Percentiles rank a stretch among this genome's conserved stretches.
phyloP scores from a whole-genome alignment of 306 rosid species.

The Lablab purpureus region DNA sequence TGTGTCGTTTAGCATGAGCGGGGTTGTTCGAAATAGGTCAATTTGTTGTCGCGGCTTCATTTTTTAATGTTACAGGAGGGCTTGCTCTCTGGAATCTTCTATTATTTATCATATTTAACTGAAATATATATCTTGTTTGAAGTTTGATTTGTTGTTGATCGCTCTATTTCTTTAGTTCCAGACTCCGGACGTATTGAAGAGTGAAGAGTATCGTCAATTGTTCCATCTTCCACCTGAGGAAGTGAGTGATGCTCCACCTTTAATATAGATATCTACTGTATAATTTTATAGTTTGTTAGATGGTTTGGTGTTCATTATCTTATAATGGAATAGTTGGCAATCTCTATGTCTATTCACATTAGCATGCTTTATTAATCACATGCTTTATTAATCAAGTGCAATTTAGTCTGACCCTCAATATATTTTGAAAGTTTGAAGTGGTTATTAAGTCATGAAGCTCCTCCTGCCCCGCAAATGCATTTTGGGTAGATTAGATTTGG shows the following conservation, averaged over 20 bases:
- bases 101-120: constrained; percentile 9
- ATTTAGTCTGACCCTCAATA: not conserved
- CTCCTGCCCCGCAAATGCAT: not conserved
- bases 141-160: not conserved
- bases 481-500: constrained; percentile 21
- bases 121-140: constrained; percentile 21
- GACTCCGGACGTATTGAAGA: constrained; percentile 64
- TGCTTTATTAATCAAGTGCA: too few species aligned
- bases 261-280: constrained; percentile 10
- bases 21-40: constrained; percentile 2
- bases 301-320: constrained; percentile 20
- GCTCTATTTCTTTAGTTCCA: constrained; percentile 33
- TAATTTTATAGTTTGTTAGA: constrained; percentile 1
- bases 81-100: not conserved
- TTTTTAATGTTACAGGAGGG: constrained; percentile 3
- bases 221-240: constrained; percentile 91
- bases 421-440: too few species aligned
- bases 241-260: constrained; percentile 64
- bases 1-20: not conserved
- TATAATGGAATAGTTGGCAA: constrained; percentile 31
- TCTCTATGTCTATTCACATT: constrained; percentile 28
- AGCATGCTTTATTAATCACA: not conserved
- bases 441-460: constrained; percentile 15
- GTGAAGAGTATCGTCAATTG: constrained; percentile 95
- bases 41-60: not conserved